phyloP scores from a whole-genome alignment of 23 red algal species.

The Cyanidium caldarium region DNA sequence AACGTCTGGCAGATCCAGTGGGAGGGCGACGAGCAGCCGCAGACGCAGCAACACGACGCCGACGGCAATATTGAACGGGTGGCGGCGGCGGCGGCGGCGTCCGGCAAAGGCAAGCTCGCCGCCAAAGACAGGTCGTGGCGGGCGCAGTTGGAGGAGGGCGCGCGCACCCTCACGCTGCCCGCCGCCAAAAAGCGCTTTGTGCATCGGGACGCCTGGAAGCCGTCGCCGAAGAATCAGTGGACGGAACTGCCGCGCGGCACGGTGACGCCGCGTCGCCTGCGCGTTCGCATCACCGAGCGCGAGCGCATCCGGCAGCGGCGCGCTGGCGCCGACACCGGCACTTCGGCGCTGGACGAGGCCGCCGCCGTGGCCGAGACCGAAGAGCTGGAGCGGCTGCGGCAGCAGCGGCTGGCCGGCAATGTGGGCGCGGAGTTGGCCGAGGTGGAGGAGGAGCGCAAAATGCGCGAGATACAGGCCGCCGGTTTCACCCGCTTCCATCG shows the following conservation, averaged over 20 bases:
- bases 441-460: not conserved
- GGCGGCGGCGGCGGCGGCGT: not conserved
- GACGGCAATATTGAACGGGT: not conserved
- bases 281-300: not conserved
- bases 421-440: not conserved
- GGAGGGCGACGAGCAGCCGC: not conserved
- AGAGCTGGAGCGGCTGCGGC: not conserved
- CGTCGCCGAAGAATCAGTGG: not conserved
- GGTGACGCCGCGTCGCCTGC: not conserved
- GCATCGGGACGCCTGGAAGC: not conserved
- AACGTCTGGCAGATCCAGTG: not conserved
- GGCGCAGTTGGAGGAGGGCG: not conserved
- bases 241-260: not conserved
- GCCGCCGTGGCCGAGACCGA: not conserved
- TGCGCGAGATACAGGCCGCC: too few relatives aligned
- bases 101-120: not conserved
- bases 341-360: not conserved
- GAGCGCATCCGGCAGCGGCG: not conserved
- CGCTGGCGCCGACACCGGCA: not conserved
- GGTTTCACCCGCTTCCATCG: too few relatives aligned
- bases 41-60: not conserved
- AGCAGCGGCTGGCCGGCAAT: not conserved
- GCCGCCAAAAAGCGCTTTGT: not conserved
- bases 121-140: not conserved
- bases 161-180: not conserved